Conservation (phyloP, 176 grass and related monocot species). For the barley (Hordeum vulgare) region DNA sequence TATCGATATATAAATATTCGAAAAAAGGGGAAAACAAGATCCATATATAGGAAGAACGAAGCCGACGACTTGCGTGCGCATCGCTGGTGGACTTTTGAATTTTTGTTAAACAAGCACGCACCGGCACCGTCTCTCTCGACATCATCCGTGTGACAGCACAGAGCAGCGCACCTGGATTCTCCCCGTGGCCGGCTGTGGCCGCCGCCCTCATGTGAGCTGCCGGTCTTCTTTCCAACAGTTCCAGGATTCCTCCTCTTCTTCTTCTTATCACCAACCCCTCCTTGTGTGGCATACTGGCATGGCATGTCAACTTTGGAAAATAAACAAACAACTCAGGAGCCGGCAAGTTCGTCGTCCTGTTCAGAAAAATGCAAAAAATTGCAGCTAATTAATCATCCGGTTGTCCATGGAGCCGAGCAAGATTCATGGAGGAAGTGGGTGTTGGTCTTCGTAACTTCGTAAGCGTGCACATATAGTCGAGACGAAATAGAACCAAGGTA, state of each 20-base stretch:
- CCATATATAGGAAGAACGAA: too few relatives aligned
- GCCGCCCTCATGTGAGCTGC: conserved; percentile 18
- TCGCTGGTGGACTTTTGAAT: neutral
- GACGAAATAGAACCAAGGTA: too few relatives aligned
- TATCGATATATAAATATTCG: too few relatives aligned
- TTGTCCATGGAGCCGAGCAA: neutral
- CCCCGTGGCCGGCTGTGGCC: neutral
- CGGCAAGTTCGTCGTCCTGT: neutral
- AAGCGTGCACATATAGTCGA: too few relatives aligned
- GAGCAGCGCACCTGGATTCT: neutral
- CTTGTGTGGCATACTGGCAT: neutral
- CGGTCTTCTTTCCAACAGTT: neutral
- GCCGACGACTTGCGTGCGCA: too few relatives aligned
- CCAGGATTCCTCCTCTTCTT: neutral
- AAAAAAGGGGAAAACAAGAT: too few relatives aligned
- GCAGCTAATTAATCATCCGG: conserved; percentile 10
- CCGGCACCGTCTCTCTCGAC: neutral
- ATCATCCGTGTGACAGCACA: neutral
- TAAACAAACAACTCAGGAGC: neutral
- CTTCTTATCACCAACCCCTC: neutral
- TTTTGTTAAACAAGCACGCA: neutral
- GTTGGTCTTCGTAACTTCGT: too few relatives aligned
- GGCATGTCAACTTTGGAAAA: neutral
- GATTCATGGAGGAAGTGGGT: too few relatives aligned
- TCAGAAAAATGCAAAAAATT: neutral